Conservation (phyloP, 495 filamentous ascomycete genomes). For the Astrothelium macrocarpum region DNA sequence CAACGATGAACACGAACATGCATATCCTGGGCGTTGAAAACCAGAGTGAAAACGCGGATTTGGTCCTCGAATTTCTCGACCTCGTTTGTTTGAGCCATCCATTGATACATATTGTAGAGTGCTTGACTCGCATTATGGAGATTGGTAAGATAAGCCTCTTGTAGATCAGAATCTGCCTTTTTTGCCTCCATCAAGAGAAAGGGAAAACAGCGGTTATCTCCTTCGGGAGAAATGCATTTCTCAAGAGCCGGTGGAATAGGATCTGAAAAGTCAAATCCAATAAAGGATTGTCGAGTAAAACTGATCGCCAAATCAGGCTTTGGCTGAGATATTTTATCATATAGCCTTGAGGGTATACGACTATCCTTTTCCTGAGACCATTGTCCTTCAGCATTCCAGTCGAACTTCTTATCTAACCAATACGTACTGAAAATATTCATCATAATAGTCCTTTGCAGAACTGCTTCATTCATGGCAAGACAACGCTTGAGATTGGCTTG, state of each 20-base stretch:
- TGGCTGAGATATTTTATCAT: not conserved
- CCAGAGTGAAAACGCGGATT: not conserved
- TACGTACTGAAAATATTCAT: not conserved
- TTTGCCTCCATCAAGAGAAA: not conserved
- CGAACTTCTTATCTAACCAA: not conserved
- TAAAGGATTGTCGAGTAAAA: not conserved
- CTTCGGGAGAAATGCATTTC: slow-evolving; percentile 1
- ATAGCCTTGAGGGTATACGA: not conserved
- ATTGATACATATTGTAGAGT: not conserved
- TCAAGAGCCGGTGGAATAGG: not conserved
- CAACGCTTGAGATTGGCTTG: not conserved
- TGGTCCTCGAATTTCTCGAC: not conserved
- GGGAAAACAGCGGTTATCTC: not conserved
- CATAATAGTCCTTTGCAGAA: slow-evolving; percentile 1
- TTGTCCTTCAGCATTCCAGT: not conserved
- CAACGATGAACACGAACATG: not conserved
- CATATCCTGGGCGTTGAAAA: not conserved
- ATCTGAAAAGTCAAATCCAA: not conserved
- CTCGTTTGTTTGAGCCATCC: not conserved
- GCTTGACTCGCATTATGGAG: not conserved
- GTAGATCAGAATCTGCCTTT: not conserved
- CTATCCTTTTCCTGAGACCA: slow-evolving; percentile 1
- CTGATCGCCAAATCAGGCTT: slow-evolving; percentile 4
- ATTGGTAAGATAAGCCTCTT: not conserved
- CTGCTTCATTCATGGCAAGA: not conserved